Base-by-base conservation (phyloP, 306 rosid genomes). In the Pterocarpus santalinus region DNA sequence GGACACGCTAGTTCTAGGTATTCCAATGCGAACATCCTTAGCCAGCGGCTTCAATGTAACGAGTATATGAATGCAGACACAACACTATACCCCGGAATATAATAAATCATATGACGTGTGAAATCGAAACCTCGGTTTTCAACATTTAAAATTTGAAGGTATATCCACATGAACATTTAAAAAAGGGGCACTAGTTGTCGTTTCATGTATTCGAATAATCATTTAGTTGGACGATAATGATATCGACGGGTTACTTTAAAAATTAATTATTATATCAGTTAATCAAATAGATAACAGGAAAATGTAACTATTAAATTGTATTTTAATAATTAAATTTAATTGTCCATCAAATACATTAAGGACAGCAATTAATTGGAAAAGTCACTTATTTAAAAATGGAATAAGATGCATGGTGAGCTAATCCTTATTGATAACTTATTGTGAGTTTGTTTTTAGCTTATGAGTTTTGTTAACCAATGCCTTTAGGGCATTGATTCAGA, bases 1-100 rank as follows among this genome's bases (percentile, higher is more conserved):
- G 12, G 52, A 73, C 75, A 30, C 66, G 79, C 73, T 72, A 38
- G 30, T 63, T 62, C 35, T 46, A 39, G 8, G 33, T 8, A 39
- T 64, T 17, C 41, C 10, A 5, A 35, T n/a, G 28, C 12, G 4
- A 12, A 22, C 74, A 28, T 46, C 41, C 1, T 6, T n/a, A 14
- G 58, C 32, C 2, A 22, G 69, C 76, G 10, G 6, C 12, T 56
- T 67, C 53, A 5, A 13, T 39, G 8, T 56, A 4, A 22, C 53
- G 13, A 36, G 13, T 5, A 17, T 30, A 61, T 28, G 10, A 53
- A 72, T 13, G 58, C 5, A 4, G 53, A 28, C 14, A 43, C 0
- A 13, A 12, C 11, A 2, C 0, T 22, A 3, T 8, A 39, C 28
- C 8, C 41, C 12, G 30, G 47, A 46, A 65, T 39, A 35, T 2